Conservation (phyloP, 1,284 basidiomycete species). For the Moesziomyces antarcticus region DNA sequence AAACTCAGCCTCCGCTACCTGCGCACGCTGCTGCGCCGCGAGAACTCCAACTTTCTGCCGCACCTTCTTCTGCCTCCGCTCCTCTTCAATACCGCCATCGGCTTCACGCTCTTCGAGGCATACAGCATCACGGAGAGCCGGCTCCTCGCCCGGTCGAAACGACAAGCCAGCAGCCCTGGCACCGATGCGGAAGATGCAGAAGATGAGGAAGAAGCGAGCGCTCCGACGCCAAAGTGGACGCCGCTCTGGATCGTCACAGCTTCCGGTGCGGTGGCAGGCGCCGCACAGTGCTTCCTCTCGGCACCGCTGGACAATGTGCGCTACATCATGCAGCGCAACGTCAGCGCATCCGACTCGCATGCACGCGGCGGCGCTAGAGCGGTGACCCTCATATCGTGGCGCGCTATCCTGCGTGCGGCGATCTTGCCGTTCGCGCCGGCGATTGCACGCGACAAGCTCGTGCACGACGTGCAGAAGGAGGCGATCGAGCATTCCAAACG, state of each 20-base stretch:
- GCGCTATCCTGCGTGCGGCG: constrained; percentile 59
- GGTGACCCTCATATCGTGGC: constrained; percentile 57
- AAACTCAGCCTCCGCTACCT: constrained; percentile 64
- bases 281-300: constrained; percentile 68
- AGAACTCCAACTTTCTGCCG: constrained; percentile 53
- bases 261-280: constrained; percentile 67
- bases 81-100: constrained; percentile 67
- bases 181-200: constrained; percentile 2
- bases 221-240: constrained; percentile 37
- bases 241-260: constrained; percentile 58
- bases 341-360: constrained; percentile 18
- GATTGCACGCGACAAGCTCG: constrained; percentile 39
- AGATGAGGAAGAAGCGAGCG: background rate
- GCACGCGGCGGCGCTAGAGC: constrained; percentile 1
- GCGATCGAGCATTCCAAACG: constrained; percentile 34
- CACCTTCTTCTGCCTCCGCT: constrained; percentile 66
- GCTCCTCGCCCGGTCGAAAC: constrained; percentile 25
- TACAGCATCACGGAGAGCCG: constrained; percentile 61
- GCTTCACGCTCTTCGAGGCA: constrained; percentile 67
- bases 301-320: constrained; percentile 70
- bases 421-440: constrained; percentile 63
- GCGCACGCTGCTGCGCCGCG: constrained; percentile 61
- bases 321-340: constrained; percentile 62
- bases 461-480: constrained; percentile 50
- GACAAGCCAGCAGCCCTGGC: background rate